These are phyloP conservation scores for Cyclospora cayetanensis DNA, from an alignment of 169 alveolate species.

Conservation along the genomic window DNA sequence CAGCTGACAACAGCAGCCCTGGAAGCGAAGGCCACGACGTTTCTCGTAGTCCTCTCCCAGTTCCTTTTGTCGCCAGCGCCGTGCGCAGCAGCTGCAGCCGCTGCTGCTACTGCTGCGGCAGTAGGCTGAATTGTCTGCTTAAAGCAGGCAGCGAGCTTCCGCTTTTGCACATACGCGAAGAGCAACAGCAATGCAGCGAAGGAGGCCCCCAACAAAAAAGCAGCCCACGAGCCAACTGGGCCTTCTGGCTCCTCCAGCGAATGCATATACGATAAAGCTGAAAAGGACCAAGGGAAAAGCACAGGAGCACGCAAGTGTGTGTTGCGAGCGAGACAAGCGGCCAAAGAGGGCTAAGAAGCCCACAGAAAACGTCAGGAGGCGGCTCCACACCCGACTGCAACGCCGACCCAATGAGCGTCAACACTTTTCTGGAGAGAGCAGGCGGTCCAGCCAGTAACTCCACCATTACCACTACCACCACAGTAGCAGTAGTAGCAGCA, in stretches of 20 bases:
- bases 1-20: conserved; percentile 13
- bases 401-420: too few relatives aligned
- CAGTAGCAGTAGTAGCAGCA: neutral
- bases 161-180: neutral
- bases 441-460: too few relatives aligned
- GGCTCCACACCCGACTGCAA: too few relatives aligned
- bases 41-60: conserved; percentile 9
- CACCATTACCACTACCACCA: too few relatives aligned
- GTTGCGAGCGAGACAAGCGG: too few relatives aligned
- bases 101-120: neutral
- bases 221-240: neutral
- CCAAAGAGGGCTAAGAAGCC: too few relatives aligned
- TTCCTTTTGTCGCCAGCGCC: neutral
- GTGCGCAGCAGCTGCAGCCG: conserved; percentile 5
- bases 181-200: conserved; percentile 34
- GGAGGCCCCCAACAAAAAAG: neutral
- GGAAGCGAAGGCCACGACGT: too few relatives aligned
- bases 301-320: too few relatives aligned
- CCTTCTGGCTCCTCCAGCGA: neutral
- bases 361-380: too few relatives aligned
- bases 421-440: too few relatives aligned
- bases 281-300: neutral
- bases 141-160: neutral
- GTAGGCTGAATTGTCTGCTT: neutral
- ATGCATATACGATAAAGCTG: neutral